Percentiles rank a stretch among this genome's conserved stretches.
Conservation (phyloP, 257 asterid genomes). For the Echium plantagineum region DNA sequence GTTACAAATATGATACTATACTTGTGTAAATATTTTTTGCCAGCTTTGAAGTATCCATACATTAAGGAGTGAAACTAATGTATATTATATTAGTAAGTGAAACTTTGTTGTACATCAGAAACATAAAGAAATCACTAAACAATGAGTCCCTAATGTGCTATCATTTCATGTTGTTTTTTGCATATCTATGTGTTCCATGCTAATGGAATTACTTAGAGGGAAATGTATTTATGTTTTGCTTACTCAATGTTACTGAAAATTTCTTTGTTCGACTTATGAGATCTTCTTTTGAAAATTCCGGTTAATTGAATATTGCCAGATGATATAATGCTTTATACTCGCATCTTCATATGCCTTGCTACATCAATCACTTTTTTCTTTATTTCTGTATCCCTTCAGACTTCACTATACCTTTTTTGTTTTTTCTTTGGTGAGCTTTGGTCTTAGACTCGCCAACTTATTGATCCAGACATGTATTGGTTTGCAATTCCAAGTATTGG, state of each 20-base stretch:
- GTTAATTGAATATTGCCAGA: too few species aligned
- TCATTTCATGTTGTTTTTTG: background rate
- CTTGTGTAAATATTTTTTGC: too few species aligned
- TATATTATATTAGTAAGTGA: too few species aligned
- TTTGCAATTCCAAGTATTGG: constrained; percentile 91
- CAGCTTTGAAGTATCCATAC: background rate
- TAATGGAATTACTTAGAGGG: background rate
- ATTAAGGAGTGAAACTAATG: background rate
- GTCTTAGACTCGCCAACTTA: constrained; percentile 76
- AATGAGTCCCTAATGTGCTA: background rate
- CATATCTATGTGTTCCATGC: background rate
- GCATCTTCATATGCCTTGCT: background rate
- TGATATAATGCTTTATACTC: too few species aligned
- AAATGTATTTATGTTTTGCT: background rate
- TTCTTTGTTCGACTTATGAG: too few species aligned
- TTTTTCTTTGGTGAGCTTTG: constrained; percentile 18
- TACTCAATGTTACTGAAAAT: too few species aligned
- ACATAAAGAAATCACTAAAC: background rate
- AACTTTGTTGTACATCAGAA: background rate
- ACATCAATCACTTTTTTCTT: background rate
- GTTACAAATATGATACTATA: too few species aligned
- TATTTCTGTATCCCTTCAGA: background rate
- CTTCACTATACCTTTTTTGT: constrained; percentile 8
- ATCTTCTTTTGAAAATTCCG: too few species aligned
- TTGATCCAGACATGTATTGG: constrained; percentile 92